These are phyloP conservation scores for Citrus cavaleriei DNA, from an alignment of 345 rosid genomes.

Conservation along the genomic window DNA sequence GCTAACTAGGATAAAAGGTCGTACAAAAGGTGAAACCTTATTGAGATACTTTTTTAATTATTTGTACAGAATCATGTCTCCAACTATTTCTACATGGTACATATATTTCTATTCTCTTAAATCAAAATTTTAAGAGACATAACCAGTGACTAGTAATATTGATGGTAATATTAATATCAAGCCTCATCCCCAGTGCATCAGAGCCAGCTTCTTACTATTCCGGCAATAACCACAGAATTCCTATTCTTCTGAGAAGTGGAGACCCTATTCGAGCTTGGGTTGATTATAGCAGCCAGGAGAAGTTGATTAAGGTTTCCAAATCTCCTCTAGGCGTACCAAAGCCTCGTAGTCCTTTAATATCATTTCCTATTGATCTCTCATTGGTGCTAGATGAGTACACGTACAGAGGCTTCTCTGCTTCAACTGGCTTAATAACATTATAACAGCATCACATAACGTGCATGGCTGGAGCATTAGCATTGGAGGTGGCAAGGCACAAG, in stretches of 20 bases:
- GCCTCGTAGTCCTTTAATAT: constrained; percentile 15
- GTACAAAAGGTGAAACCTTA: too few species aligned
- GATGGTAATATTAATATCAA: not conserved
- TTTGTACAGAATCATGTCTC: too few species aligned
- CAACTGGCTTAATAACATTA: constrained; percentile 25
- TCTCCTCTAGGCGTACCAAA: not conserved
- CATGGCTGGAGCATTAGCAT: constrained; percentile 35
- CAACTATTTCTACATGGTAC: too few species aligned
- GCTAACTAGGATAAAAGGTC: too few species aligned
- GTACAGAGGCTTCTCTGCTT: constrained; percentile 37
- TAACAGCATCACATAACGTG: constrained; percentile 23
- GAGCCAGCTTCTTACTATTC: not conserved
- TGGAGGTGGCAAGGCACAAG: constrained; percentile 17
- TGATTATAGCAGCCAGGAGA: not conserved
- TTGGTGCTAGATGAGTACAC: constrained; percentile 16
- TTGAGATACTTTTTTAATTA: too few species aligned
- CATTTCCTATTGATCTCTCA: constrained; percentile 26
- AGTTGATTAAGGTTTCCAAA: not conserved
- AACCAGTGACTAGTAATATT: too few species aligned
- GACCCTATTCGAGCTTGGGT: not conserved
- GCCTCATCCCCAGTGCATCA: not conserved
- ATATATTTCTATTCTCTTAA: too few species aligned
- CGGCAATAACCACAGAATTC: not conserved
- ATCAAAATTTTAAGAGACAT: too few species aligned
- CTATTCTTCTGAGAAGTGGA: not conserved